These are phyloP conservation scores for Aspergillus hancockii DNA, from an alignment of 495 filamentous ascomycete species.

Conservation along the genomic window DNA sequence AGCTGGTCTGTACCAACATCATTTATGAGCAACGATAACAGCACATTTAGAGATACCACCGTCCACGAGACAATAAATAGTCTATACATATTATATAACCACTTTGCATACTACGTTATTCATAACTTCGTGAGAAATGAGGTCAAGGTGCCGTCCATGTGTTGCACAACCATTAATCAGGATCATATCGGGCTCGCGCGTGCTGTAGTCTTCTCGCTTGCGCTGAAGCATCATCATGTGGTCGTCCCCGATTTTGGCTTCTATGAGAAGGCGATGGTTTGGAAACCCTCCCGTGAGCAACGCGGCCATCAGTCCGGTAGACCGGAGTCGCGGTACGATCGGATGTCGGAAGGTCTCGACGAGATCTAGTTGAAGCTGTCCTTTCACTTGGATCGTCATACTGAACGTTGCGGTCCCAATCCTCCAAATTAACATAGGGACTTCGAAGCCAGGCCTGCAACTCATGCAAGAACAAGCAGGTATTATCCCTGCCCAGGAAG, in stretches of 20 bases:
- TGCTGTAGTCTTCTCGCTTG: conserved; percentile 31
- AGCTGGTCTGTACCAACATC: conserved; percentile 1
- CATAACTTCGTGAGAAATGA: conserved; percentile 13
- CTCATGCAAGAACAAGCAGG: conserved; percentile 82
- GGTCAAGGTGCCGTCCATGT: not conserved
- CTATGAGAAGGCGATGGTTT: conserved; percentile 23
- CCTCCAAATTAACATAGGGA: conserved; percentile 65
- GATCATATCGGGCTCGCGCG: conserved; percentile 40
- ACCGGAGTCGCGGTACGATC: conserved; percentile 29
- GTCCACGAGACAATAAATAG: conserved; percentile 19
- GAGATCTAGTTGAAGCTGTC: not conserved
- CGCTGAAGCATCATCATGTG: conserved; percentile 22
- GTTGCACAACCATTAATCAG: conserved; percentile 30
- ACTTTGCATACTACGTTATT: conserved; percentile 13
- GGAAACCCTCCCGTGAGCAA: conserved; percentile 27
- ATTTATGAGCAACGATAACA: conserved; percentile 37
- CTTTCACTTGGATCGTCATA: conserved; percentile 47
- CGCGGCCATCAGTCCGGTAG: conserved; percentile 19
- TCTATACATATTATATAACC: conserved; percentile 7
- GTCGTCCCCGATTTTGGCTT: conserved; percentile 12
- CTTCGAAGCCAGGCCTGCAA: conserved; percentile 78
- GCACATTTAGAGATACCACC: conserved; percentile 28
- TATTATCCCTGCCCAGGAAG: conserved; percentile 77
- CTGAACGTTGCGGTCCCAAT: conserved; percentile 82
- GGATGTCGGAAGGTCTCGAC: not conserved